Percentiles rank a stretch among this genome's conserved stretches.
Conservation (phyloP, 306 rosid species). For the Vigna reflexopilosa region DNA sequence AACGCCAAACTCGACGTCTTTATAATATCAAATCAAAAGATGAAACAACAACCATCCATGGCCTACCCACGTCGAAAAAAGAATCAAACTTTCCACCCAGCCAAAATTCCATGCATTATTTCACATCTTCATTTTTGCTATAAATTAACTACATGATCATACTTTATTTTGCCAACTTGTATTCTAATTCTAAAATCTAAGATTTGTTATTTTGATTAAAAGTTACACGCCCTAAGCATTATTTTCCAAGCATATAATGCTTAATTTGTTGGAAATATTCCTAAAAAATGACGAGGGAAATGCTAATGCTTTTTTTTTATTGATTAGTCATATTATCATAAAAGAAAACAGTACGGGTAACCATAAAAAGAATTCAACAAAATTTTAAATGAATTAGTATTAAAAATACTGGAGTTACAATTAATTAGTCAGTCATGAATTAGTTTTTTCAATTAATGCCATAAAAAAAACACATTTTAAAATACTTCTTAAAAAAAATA, state of each 20-base stretch:
- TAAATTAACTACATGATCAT: not conserved
- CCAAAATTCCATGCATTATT: not conserved
- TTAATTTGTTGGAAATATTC: no score
- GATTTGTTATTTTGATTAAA: not conserved
- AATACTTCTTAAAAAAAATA: not conserved
- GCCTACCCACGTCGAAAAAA: not conserved
- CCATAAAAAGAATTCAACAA: no score
- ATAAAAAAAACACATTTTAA: not conserved
- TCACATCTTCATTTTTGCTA: not conserved
- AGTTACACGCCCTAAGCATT: not conserved
- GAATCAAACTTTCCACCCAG: not conserved
- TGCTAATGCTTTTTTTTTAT: no score
- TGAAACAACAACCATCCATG: not conserved
- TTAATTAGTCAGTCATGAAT: no score
- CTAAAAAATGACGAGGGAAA: no score
- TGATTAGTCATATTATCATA: no score
- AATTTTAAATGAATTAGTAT: no score
- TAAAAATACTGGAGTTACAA: no score
- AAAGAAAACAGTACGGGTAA: no score
- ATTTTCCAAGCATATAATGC: not conserved
- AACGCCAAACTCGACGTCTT: not conserved
- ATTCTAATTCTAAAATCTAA: not conserved
- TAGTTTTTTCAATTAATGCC: no score
- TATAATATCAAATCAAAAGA: not conserved
- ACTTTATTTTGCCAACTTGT: not conserved